Base-by-base conservation (phyloP, 768 basidiomycete species). In the Boletellus ananas region DNA sequence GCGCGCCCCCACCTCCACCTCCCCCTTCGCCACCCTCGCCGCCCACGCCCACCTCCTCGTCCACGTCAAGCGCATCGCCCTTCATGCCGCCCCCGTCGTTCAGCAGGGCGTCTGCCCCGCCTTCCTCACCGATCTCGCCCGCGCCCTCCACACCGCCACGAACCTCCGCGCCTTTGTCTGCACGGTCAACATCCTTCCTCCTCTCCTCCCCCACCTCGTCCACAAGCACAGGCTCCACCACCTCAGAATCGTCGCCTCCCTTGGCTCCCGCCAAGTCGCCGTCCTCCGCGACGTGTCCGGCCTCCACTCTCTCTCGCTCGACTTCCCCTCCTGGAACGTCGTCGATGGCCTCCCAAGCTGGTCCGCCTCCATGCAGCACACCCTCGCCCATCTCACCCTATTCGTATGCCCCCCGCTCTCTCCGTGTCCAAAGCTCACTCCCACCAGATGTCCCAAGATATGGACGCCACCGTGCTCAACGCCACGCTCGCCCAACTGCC, bases 261-360 rank as follows among this genome's bases (percentile, higher is more conserved):
- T 89, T n/a, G 78, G 79, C 0, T 69, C 70, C 0, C 70, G 74
- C 17, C 83, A 87, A 56, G 63, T 76, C 0, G 58, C 66, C 17
- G 65, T 72, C 47, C 69, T 87, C 21, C 50, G 69, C 12, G 59
- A 72, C 20, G 52, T 81, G 16, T 53, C 17, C 64, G 64, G 40
- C 0, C 61, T 87, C 29, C 70, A 71, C 11, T 72, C 62, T 20
- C 57, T 90, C 14, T 67, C 74, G 6, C 66, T 90, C 23, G 80
- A 87, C 43, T 72, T 66, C 44, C 78, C 81, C n/a, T 80, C 80
- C 3, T 83, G 83, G 81, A 78, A 76, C 55, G 65, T 84, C 18
- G 68, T 85, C 45, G 77, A 85, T 59, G 56, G 71, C 7, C 60
- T 90, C 17, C 83, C 87, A 10, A 62, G 55, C 18, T 90, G 88